Base-by-base conservation (phyloP, 805 yeast genomes). In the Candida wancherniae region DNA sequence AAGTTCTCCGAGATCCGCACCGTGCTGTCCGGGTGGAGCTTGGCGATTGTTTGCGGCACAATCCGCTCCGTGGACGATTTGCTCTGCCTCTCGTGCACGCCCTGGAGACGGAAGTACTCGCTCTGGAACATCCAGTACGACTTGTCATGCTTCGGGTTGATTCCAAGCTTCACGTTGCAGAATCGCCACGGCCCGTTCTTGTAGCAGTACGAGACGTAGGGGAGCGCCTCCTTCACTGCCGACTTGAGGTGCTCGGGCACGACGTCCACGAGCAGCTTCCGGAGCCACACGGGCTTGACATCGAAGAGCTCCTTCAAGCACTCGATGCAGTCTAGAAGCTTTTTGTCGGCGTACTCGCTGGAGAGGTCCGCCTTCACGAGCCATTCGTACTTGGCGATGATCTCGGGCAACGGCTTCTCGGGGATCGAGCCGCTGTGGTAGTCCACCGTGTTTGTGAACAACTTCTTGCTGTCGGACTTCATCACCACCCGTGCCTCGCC, bases 151-250 rank as follows among this genome's bases (percentile, higher is more conserved):
- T 73, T 61, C 0, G 97, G 97, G 56, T 90, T 84, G 22, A 78
- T 67, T 1, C 96, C 97, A 44, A 78, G 76, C 42, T 64, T 72
- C 26, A 87, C 77, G 52, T 81, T 86, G 8, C 92, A 75, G 37
- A 85, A 86, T 46, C 97, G 71, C 95, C 95, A 92, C 0, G 97
- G 98, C 0, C 98, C 98, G 48, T 82, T 83, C 21, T 82, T 76
- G 52, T 78, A 83, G 24, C 85, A 71, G 52, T 77, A 92, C 0
- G 95, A 72, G 0, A 86, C 82, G 52, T 84, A 80, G 0, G 97
- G 95, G 29, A 92, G 55, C 0, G 96, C 94, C 40, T 73, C 78
- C 45, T 82, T 78, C 25, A 90, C 50, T 41, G 49, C 75, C 48
- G 55, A 53, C 45, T 55, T 60, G 42, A 55, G 61, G 34, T 47